Evolutionary conservation across 2,329 filamentous ascomycete genomes (phyloP), one percentile per base, ranked within the genome.

Genomic region (Pseudocercospora fijiensis): DNA sequence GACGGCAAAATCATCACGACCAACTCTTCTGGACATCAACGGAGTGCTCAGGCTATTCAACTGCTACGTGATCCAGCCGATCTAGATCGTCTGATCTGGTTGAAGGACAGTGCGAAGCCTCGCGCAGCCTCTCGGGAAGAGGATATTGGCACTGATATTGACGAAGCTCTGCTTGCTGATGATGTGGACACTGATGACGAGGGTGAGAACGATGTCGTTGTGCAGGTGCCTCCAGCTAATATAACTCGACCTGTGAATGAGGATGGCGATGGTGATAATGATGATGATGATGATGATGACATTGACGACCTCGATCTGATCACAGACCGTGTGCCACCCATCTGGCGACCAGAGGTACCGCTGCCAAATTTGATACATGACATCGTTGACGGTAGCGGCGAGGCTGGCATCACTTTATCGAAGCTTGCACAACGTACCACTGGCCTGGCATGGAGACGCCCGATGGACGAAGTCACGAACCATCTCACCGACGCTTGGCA

Each of bases 401-500:
- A 72, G 1, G 67, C 74, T 18, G 86, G 86, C 2, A 77, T 81
- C 41, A 83, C 81, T 56, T 82, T 83, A 45, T 75, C 76, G 43
- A 74, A 80, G 49, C 74, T 84, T 7, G 57, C 66, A 20, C 58
- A 67, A 20, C 62, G 57, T 6, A 56, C 69, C 7, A 78, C 83
- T 57, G 85, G 86, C 9, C 73, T 75, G 9, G 82, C 84, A 68
- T 86, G 82, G 74, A 80, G 79, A 59, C 78, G 84, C 57, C 83
- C 85, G 0, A 70, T 86, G 28, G 86, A 88, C 69, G 79, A 81
- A 28, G 75, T 81, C 20, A 71, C 88, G 22, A 75, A 74, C 56
- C 81, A 84, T 26, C 68, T 88, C 41, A 83, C 83, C 1, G 81
- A 86, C 61, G 77, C 80, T 60, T 87, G 85, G 82, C 81, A 85